Evolutionary conservation across 495 filamentous ascomycete species (phyloP).

Genomic region (Xylaria nigripes): DNA sequence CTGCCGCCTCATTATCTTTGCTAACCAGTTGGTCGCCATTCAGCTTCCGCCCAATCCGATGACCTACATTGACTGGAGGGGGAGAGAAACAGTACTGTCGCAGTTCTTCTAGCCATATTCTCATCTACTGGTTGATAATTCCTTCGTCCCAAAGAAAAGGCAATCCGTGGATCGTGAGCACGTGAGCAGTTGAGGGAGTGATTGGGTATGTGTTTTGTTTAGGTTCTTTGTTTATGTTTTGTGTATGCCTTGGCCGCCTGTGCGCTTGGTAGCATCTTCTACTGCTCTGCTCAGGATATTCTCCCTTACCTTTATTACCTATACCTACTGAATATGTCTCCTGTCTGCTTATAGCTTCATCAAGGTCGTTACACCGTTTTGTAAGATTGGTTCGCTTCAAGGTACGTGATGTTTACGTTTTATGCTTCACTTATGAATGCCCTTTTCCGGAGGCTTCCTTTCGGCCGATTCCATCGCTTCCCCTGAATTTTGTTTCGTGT

Average conservation of each 20-base stretch:
- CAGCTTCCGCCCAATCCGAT: not conserved
- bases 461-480: conserved; percentile 31
- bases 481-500: conserved; percentile 19
- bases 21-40: not conserved
- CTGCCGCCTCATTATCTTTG: not conserved
- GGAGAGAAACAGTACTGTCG: not conserved
- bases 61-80: not conserved
- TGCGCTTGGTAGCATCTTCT: conserved; percentile 7
- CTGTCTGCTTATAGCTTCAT: not conserved
- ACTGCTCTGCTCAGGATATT: too few species aligned
- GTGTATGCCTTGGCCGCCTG: conserved; percentile 4
- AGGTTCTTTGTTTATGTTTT: too few species aligned
- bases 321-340: not conserved
- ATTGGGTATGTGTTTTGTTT: not conserved
- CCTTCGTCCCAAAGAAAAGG: conserved; percentile 4
- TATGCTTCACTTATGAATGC: conserved; percentile 12
- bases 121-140: not conserved
- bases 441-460: conserved; percentile 18
- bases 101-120: conserved; percentile 1
- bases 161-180: not conserved
- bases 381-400: conserved; percentile 6
- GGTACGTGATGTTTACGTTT: too few species aligned
- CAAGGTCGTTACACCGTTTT: conserved; percentile 5
- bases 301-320: not conserved
- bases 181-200: not conserved